A percentile compares a stretch with the other conserved stretches of the same genome.
Conservation (phyloP, 495 filamentous ascomycete genomes). For the Lasiosphaeriaceae sp. region DNA sequence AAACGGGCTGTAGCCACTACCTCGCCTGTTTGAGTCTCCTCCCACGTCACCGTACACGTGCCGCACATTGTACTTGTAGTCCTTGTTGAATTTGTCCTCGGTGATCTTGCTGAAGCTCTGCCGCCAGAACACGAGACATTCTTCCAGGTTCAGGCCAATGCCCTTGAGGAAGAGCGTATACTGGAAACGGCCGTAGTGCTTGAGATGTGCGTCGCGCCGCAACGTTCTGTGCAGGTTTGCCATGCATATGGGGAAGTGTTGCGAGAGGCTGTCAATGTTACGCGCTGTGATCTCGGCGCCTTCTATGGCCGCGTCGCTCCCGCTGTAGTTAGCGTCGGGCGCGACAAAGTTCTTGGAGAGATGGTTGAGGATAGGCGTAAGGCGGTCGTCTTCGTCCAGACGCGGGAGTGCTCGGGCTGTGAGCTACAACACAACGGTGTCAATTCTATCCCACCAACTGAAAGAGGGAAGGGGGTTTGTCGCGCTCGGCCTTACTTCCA, state of each 20-base stretch:
- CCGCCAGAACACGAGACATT: conserved; percentile 94
- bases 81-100: conserved; percentile 90
- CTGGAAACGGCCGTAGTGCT: conserved; percentile 90
- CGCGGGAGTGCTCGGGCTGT: conserved; percentile 86
- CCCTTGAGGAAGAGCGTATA: conserved; percentile 98
- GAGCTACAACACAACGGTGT: conserved; percentile 44
- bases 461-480: neutral
- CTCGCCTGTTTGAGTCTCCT: conserved; percentile 81
- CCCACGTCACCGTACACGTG: conserved; percentile 94
- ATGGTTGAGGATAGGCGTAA: conserved; percentile 90
- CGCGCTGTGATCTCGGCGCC: conserved; percentile 74
- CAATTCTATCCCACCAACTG: neutral
- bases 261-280: conserved; percentile 74
- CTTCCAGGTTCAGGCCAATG: conserved; percentile 84
- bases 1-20: conserved; percentile 81
- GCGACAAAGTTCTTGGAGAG: conserved; percentile 88
- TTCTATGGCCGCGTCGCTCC: conserved; percentile 45
- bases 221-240: conserved; percentile 78
- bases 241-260: conserved; percentile 96
- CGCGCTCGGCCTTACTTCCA: conserved; percentile 59
- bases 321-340: conserved; percentile 72
- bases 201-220: conserved; percentile 80
- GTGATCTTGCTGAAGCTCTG: conserved; percentile 74
- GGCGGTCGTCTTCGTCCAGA: conserved; percentile 93
- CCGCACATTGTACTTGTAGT: conserved; percentile 94